These are phyloP conservation scores for Acacia confusa DNA, from an alignment of 306 rosid species.

Conservation along the genomic window DNA sequence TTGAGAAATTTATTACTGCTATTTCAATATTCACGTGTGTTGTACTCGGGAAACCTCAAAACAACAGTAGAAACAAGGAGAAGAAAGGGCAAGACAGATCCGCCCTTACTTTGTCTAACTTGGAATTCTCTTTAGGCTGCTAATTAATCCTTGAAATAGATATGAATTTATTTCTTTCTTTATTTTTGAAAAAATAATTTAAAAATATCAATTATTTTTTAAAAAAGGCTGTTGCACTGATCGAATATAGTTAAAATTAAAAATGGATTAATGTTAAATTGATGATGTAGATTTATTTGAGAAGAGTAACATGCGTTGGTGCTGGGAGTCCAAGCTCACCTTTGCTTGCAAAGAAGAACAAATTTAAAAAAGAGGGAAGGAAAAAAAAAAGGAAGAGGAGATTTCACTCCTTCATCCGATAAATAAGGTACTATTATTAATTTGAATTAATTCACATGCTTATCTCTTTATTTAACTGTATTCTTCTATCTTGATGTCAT, in stretches of 20 bases:
- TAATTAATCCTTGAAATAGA: background rate
- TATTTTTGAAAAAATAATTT: no score
- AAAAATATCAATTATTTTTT: no score
- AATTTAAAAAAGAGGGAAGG: background rate
- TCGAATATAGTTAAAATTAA: background rate
- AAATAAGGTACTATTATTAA: background rate
- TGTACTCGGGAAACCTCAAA: background rate
- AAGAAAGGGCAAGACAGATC: background rate
- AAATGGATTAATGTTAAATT: background rate
- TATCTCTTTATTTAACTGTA: background rate
- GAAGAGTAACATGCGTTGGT: background rate
- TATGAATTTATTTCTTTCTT: background rate
- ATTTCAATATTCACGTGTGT: background rate
- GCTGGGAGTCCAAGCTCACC: background rate
- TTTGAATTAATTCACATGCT: background rate
- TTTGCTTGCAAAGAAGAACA: constrained; percentile 6
- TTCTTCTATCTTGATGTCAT: background rate
- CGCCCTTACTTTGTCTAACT: background rate
- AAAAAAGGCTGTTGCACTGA: background rate
- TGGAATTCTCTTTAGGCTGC: background rate
- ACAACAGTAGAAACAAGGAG: background rate
- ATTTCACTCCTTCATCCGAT: background rate
- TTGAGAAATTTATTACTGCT: background rate
- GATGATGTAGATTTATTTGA: background rate
- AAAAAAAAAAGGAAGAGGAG: background rate